Evolutionary conservation across 1,284 basidiomycete species (phyloP).

Genomic region (Cryptococcus sp.): DNA sequence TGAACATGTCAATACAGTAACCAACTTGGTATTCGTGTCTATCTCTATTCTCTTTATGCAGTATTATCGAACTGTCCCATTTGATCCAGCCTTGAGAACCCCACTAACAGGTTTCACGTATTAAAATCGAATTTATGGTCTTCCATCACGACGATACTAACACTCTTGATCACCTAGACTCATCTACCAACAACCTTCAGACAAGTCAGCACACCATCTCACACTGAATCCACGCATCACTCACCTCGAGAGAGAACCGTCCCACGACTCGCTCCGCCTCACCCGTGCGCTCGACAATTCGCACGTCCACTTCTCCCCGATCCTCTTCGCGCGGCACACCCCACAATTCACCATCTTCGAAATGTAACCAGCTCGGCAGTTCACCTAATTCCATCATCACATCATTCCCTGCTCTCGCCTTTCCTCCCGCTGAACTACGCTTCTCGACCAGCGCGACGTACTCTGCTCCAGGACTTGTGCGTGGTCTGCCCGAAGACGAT

Average conservation of each 20-base stretch:
- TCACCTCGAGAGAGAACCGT: constrained; percentile 28
- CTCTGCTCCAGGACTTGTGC: constrained; percentile 1
- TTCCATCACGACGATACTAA: background rate
- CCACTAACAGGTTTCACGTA: background rate
- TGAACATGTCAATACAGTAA: background rate
- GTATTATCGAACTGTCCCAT: background rate
- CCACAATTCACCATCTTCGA: constrained; percentile 39
- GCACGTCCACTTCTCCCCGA: constrained; percentile 26
- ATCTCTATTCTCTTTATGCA: background rate
- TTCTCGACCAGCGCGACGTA: constrained; percentile 20
- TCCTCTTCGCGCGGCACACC: constrained; percentile 33
- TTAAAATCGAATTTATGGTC: background rate
- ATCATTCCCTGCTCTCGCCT: constrained; percentile 5
- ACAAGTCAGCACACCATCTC: background rate
- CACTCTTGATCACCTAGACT: background rate
- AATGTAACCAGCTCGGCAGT: constrained; percentile 32
- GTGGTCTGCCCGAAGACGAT: background rate
- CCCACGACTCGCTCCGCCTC: constrained; percentile 25
- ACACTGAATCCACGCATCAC: background rate
- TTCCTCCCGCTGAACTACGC: background rate
- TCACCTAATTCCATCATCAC: constrained; percentile 10
- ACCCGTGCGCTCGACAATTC: constrained; percentile 26
- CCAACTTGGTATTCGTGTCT: background rate
- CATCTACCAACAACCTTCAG: constrained; percentile 12
- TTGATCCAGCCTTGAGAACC: background rate